Conservation (phyloP, 2,329 filamentous ascomycete species). For the Alternaria atra region DNA sequence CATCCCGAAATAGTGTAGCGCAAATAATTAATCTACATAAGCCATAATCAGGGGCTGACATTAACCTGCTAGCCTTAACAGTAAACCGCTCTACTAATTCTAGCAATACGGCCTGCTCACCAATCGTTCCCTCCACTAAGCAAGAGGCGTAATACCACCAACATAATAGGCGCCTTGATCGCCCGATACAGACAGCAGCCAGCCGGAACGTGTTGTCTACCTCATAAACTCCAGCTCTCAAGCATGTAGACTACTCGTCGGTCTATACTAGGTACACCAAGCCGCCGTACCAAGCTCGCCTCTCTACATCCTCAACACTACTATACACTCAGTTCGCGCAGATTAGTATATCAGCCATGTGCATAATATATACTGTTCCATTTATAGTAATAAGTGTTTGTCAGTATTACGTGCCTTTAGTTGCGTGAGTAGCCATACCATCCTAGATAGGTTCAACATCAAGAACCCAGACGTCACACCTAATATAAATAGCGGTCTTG, state of each 20-base stretch:
- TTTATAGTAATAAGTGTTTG: conserved; percentile 19
- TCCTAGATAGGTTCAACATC: conserved; percentile 16
- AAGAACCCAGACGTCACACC: conserved; percentile 16
- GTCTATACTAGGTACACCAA: conserved; percentile 16
- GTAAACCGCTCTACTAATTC: conserved; percentile 8
- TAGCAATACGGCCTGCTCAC: conserved; percentile 9
- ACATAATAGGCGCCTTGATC: conserved; percentile 10
- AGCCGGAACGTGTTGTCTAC: conserved; percentile 9
- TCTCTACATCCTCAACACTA: conserved; percentile 22
- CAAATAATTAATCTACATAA: conserved; percentile 10
- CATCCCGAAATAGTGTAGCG: conserved; percentile 14
- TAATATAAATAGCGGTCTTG: conserved; percentile 18
- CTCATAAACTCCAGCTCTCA: conserved; percentile 16
- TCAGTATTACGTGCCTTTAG: conserved; percentile 17
- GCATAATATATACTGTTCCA: conserved; percentile 13
- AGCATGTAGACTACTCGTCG: conserved; percentile 21
- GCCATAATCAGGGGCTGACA: conserved; percentile 15
- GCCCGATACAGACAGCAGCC: conserved; percentile 8
- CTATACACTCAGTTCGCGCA: conserved; percentile 16
- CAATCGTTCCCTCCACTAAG: conserved; percentile 10
- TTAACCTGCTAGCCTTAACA: conserved; percentile 9
- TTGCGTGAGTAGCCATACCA: conserved; percentile 16
- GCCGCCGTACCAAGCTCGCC: conserved; percentile 21
- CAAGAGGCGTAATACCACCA: conserved; percentile 13
- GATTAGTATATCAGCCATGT: conserved; percentile 8